Evolutionary conservation across 2,329 filamentous ascomycete genomes (phyloP).

Genomic region (Diaporthe sp.): DNA sequence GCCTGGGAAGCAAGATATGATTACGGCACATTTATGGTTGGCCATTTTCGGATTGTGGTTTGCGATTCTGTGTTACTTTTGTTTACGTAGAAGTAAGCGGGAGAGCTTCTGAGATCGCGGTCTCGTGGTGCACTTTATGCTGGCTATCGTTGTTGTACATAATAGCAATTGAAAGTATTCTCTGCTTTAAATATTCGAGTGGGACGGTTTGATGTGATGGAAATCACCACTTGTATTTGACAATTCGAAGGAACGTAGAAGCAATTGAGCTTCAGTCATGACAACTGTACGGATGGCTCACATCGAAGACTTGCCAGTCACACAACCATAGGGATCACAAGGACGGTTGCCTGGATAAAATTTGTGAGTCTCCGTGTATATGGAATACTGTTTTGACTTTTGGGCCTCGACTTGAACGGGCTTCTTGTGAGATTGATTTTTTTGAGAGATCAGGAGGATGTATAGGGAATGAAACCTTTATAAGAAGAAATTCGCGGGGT

Average conservation of each 20-base stretch:
- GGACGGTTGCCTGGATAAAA: not conserved
- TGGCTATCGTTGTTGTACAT: not conserved
- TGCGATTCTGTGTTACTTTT: not conserved
- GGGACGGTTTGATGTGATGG: not conserved
- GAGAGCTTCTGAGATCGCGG: not conserved
- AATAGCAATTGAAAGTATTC: not conserved
- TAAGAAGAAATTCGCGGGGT: too few relatives aligned
- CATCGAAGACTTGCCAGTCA: not conserved
- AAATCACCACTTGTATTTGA: too few relatives aligned
- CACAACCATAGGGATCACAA: not conserved
- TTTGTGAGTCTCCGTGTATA: not conserved
- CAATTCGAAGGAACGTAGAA: not conserved
- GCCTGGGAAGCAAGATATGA: not conserved
- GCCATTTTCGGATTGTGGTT: too few relatives aligned
- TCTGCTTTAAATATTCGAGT: not conserved
- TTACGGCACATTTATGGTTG: not conserved
- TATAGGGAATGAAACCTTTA: too few relatives aligned
- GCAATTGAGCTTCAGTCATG: not conserved
- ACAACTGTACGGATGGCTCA: not conserved
- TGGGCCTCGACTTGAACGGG: not conserved
- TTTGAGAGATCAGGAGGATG: too few relatives aligned
- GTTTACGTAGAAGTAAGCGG: not conserved
- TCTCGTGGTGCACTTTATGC: not conserved
- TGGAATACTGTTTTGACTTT: not conserved
- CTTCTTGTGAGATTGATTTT: not conserved